phyloP scores from a whole-genome alignment of 768 basidiomycete genomes.

The Serendipita sp. region DNA sequence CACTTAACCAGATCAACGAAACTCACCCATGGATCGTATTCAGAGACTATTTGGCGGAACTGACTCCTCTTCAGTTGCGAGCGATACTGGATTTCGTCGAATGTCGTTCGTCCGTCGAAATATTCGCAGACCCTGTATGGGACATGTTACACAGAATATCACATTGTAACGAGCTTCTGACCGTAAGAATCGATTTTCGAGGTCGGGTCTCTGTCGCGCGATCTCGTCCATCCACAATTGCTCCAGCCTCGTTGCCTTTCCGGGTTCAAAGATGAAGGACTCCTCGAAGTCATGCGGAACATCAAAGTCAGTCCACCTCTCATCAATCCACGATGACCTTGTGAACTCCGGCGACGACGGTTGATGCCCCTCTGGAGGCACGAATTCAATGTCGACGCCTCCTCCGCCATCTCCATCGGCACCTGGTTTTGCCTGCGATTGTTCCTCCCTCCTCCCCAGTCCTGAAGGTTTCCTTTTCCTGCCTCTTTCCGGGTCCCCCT shows the following conservation, averaged over 20 bases:
- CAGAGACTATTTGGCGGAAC: not conserved
- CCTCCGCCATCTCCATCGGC: not conserved
- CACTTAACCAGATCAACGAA: not conserved
- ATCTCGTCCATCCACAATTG: conserved; percentile 5
- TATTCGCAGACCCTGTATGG: conserved; percentile 1
- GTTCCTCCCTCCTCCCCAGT: not conserved
- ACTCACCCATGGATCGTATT: not conserved
- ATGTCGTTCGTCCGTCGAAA: not conserved
- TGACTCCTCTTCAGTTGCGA: not conserved
- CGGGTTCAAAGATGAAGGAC: conserved; percentile 3
- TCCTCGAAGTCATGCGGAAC: not conserved
- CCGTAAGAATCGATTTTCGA: not conserved
- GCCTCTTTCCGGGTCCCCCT: not conserved
- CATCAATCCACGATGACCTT: not conserved
- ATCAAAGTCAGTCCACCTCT: not conserved
- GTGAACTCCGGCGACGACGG: not conserved
- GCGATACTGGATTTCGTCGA: conserved; percentile 1
- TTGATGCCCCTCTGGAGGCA: not conserved
- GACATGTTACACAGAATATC: not conserved
- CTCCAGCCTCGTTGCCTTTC: not conserved
- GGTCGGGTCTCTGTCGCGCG: not conserved
- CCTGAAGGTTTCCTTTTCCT: not conserved
- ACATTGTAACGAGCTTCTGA: not conserved
- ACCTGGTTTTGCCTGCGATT: not conserved
- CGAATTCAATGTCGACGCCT: not conserved